Evolutionary conservation across 805 yeast genomes (phyloP).

Genomic region (Blastobotrys chiropterorum): DNA sequence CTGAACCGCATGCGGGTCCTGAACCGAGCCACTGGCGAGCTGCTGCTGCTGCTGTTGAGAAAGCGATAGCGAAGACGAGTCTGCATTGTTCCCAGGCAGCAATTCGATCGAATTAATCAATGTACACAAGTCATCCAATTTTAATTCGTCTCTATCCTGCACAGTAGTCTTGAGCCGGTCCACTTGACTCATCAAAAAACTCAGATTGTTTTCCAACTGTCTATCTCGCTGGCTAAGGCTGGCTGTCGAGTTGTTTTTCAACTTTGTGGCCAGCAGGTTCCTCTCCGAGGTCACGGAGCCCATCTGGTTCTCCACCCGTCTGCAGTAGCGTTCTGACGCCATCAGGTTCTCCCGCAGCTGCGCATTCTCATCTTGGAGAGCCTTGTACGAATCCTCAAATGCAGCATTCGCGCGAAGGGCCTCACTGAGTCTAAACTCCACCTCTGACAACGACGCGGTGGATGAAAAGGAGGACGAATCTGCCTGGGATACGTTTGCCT

Average conservation of each 20-base stretch:
- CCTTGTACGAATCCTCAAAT: background rate
- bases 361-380: background rate
- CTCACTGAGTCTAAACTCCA: background rate
- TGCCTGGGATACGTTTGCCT: background rate
- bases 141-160: background rate
- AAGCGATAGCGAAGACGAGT: background rate
- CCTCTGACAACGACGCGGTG: background rate
- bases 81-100: background rate
- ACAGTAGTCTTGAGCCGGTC: background rate
- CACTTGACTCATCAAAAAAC: background rate
- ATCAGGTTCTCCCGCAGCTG: background rate
- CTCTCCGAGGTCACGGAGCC: background rate
- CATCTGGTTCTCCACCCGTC: background rate
- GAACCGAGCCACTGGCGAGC: background rate
- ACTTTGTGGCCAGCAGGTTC: background rate
- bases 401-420: background rate
- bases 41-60: background rate
- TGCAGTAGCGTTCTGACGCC: background rate
- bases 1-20: background rate
- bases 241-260: background rate
- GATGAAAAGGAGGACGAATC: background rate
- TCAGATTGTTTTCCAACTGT: background rate
- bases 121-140: background rate
- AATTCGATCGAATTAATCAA: background rate
- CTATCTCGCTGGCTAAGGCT: background rate